phyloP scores from a whole-genome alignment of 2,329 filamentous ascomycete species.

The Apiospora koreana region DNA sequence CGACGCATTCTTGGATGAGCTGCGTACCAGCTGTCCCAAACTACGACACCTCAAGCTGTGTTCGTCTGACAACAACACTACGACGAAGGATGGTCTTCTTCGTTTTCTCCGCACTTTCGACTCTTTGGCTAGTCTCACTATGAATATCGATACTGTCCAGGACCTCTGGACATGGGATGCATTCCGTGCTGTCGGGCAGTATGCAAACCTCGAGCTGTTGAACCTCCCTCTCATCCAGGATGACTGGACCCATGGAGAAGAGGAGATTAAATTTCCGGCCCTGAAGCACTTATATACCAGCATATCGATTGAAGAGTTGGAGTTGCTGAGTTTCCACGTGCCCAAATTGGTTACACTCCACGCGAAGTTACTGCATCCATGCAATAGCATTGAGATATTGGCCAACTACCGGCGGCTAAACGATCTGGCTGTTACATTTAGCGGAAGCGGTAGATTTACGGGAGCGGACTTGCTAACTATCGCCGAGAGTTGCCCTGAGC shows the following conservation, averaged over 20 bases:
- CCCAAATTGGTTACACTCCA: not conserved
- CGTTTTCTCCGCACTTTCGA: not conserved
- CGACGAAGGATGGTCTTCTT: not conserved
- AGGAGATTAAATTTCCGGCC: not conserved
- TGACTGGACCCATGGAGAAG: not conserved
- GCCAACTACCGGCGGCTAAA: not conserved
- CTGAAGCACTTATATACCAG: not conserved
- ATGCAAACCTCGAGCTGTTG: not conserved
- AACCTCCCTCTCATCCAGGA: not conserved
- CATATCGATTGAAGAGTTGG: not conserved
- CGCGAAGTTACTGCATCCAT: not conserved
- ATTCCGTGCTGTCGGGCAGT: not conserved
- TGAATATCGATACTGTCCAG: not conserved
- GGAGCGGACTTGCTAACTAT: not conserved
- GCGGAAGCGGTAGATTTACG: not conserved
- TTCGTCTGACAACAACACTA: not conserved
- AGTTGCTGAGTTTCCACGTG: not conserved
- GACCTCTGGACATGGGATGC: not conserved
- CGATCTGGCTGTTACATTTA: not conserved
- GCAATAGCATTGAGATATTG: not conserved
- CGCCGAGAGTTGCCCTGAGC: not conserved
- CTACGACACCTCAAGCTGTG: not conserved
- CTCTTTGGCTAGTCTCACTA: not conserved
- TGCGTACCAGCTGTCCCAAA: not conserved
- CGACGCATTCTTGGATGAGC: not conserved